These are phyloP conservation scores for Linum lewisii DNA, from an alignment of 345 rosid genomes.

Conservation along the genomic window DNA sequence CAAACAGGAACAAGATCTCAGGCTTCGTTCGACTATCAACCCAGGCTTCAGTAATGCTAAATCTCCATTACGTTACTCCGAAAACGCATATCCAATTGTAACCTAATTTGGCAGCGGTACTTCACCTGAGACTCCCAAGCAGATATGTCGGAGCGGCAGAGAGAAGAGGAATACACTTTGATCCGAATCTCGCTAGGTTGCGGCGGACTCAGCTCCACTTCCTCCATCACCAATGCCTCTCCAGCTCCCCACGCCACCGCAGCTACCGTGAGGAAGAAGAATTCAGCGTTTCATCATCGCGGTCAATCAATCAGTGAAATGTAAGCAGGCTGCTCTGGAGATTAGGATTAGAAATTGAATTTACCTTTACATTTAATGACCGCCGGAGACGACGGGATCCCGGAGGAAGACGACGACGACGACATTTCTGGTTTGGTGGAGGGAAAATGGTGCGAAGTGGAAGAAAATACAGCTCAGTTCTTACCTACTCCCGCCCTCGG, in stretches of 20 bases:
- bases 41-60: too few species aligned
- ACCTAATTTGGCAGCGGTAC: not conserved
- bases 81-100: too few species aligned
- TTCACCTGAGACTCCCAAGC: constrained; percentile 80
- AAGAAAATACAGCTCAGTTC: too few species aligned
- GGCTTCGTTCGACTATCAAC: too few species aligned
- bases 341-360: not conserved
- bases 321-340: not conserved
- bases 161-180: constrained; percentile 78
- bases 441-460: not conserved
- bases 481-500: too few species aligned
- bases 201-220: constrained; percentile 81
- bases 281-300: not conserved
- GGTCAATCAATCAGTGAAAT: not conserved
- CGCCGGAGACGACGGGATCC: not conserved
- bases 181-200: constrained; percentile 68
- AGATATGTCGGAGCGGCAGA: constrained; percentile 73
- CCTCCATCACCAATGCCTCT: constrained; percentile 65
- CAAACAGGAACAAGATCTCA: constrained; percentile 2
- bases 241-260: constrained; percentile 95
- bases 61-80: too few species aligned
- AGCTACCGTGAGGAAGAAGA: constrained; percentile 20
- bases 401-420: not conserved
- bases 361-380: constrained; percentile 40
- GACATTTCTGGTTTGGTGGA: not conserved